These are phyloP conservation scores for Lepidium sativum DNA, from an alignment of 345 rosid genomes.

Conservation along the genomic window DNA sequence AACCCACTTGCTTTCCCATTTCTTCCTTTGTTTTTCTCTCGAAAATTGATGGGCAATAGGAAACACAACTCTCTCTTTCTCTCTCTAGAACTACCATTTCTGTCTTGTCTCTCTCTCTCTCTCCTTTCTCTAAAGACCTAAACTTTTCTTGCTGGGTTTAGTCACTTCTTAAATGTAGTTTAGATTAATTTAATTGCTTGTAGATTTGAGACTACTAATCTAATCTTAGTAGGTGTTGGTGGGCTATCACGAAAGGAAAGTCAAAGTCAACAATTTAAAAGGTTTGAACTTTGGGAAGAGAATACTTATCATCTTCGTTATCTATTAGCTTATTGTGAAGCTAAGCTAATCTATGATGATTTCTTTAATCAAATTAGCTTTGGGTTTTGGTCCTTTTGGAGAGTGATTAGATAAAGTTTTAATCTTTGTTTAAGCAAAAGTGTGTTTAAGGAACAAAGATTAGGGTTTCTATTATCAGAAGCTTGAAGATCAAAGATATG, in stretches of 20 bases:
- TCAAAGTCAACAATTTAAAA: conserved; percentile 16
- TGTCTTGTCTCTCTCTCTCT: not conserved
- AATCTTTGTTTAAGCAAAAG: conserved; percentile 19
- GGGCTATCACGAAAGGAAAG: conserved; percentile 16
- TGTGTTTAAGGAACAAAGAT: not conserved
- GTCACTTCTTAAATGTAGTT: conserved; percentile 7
- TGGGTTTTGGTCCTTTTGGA: not conserved
- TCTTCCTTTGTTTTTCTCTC: not conserved
- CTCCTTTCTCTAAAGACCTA: conserved; percentile 12
- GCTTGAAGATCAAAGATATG: too few relatives aligned
- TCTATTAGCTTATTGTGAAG: too few relatives aligned
- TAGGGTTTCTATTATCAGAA: conserved; percentile 19
- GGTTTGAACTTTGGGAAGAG: conserved; percentile 6
- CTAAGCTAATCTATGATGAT: conserved; percentile 11
- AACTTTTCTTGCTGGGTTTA: conserved; percentile 21
- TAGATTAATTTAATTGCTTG: conserved; percentile 4
- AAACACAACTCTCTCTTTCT: conserved; percentile 11
- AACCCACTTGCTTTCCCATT: conserved; percentile 25
- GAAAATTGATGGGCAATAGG: conserved; percentile 31
- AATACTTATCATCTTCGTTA: conserved; percentile 8
- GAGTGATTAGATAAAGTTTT: not conserved
- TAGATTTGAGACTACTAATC: conserved; percentile 14
- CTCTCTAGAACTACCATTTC: too few relatives aligned
- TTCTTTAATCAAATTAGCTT: conserved; percentile 22
- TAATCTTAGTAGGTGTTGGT: conserved; percentile 23